Percentiles rank a stretch among this genome's conserved stretches.
Conservation (phyloP, 176 grass and related monocot species). For the Zea luxurians region DNA sequence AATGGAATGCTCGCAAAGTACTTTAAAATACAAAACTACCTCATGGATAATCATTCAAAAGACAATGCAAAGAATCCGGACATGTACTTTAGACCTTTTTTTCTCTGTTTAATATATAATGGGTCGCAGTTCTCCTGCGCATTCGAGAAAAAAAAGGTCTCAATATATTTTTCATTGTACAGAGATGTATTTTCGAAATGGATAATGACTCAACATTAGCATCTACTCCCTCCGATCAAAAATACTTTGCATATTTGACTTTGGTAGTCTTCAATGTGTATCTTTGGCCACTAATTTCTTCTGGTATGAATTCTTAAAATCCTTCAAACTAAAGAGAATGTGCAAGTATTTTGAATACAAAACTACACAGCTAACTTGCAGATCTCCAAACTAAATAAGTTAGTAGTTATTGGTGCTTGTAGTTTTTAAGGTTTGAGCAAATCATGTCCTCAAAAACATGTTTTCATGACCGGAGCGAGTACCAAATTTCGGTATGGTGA, state of each 20-base stretch:
- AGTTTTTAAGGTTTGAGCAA: not conserved
- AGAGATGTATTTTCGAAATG: slow-evolving; percentile 8
- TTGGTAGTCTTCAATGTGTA: not conserved
- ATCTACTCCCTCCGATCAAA: not conserved
- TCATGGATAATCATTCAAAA: slow-evolving; percentile 11
- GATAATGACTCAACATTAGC: not conserved
- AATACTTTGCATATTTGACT: not conserved
- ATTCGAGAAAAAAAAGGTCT: not conserved
- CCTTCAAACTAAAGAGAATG: not conserved
- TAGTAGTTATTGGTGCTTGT: not conserved
- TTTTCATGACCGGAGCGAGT: not conserved
- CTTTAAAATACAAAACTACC: not conserved
- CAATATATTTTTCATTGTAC: not conserved
- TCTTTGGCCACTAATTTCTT: not conserved
- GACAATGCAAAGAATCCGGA: not conserved
- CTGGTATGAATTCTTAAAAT: not conserved
- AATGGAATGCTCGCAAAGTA: slow-evolving; percentile 23
- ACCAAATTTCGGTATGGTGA: not conserved
- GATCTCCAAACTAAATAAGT: not conserved
- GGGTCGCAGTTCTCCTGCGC: no score
- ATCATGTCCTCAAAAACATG: not conserved
- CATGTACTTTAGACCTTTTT: not conserved
- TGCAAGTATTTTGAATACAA: not conserved
- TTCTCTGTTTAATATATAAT: no score
- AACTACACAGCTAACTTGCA: not conserved